phyloP scores from a whole-genome alignment of 805 yeast species.

The Monosporozyma solicola region DNA sequence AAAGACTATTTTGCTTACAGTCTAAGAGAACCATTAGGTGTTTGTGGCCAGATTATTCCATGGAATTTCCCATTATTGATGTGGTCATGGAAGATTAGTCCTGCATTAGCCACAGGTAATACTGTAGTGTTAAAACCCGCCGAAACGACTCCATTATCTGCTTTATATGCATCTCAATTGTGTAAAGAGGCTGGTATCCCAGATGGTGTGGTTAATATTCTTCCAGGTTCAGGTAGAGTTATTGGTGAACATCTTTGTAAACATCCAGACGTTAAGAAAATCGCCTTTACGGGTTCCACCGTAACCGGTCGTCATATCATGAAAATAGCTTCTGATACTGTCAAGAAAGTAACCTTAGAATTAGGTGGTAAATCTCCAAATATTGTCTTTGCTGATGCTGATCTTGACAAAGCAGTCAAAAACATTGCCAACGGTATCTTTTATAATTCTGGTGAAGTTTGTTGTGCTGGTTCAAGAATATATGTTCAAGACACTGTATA shows the following conservation, averaged over 20 bases:
- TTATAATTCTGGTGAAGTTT: conserved; percentile 92
- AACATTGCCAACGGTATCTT: conserved; percentile 75
- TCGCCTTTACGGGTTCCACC: conserved; percentile 94
- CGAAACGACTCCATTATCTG: conserved; percentile 86
- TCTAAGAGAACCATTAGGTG: conserved; percentile 86
- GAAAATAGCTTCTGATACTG: conserved; percentile 68
- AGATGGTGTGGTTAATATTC: conserved; percentile 79
- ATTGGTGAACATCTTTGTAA: conserved; percentile 74
- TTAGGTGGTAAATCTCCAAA: conserved; percentile 96
- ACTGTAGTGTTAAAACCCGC: conserved; percentile 83
- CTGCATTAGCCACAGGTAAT: conserved; percentile 88
- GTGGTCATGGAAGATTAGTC: conserved; percentile 93
- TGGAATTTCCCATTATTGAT: conserved; percentile 95
- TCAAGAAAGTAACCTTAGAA: conserved; percentile 89
- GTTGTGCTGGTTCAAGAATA: conserved; percentile 90
- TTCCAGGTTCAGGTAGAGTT: conserved; percentile 78
- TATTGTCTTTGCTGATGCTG: conserved; percentile 79
- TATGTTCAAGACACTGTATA: conserved; percentile 80
- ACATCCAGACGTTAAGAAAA: conserved; percentile 77
- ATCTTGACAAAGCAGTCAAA: conserved; percentile 65
- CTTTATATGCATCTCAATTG: conserved; percentile 62
- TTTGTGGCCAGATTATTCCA: conserved; percentile 91
- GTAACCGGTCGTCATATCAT: conserved; percentile 79
- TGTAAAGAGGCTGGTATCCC: conserved; percentile 82
- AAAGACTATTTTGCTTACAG: conserved; percentile 65